Evolutionary conservation across 2,329 filamentous ascomycete genomes (phyloP), one percentile per base, ranked within the genome.

Genomic region (Lecanicillium sp.): DNA sequence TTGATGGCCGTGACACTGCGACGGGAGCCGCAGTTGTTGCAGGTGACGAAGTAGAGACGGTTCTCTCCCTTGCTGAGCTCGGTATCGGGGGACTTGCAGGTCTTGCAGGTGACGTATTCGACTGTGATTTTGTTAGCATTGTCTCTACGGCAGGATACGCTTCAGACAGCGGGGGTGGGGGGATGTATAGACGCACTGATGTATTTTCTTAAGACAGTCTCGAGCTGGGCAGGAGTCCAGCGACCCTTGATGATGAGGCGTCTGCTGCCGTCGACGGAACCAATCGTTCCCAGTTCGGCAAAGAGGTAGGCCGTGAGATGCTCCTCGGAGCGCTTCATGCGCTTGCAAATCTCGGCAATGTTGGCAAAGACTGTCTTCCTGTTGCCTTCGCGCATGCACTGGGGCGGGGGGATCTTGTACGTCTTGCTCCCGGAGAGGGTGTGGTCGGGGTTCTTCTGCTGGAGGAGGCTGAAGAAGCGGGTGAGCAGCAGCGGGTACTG

Each of bases 291-390:
- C 83, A 98, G 80, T 71, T 98, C 93, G 57, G 93, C 90, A 71
- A 98, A 96, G 56, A 98, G 73, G 75, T 96, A 97, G 61, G 91
- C 86, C 45, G 90, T 97, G 57, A 98, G 87, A 74, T 96, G 93
- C 72, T 98, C 93, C 65, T 97, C 91, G 55, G 87, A 90, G 68
- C 93, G 83, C 84, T 98, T 98, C 90, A 98, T 97, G 62, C 91
- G 84, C 80, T 95, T 95, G 80, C 90, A 95, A 63, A 98, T 97
- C 67, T 98, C 93, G 67, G 89, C 83, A 64, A 98, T 93, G 76
- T 98, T 98, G 76, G 91, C 93, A 64, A 98, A 98, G 64, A 98
- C 95, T 54, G 93, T 98, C 84, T 95, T 95, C 82, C 95, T 94
- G 83, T 98, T 98, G 68, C 93, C 93, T 90, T 98, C 93, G 74